These are phyloP conservation scores for Leishmania braziliensis DNA, from an alignment of 208 protist species.

Conservation along the genomic window DNA sequence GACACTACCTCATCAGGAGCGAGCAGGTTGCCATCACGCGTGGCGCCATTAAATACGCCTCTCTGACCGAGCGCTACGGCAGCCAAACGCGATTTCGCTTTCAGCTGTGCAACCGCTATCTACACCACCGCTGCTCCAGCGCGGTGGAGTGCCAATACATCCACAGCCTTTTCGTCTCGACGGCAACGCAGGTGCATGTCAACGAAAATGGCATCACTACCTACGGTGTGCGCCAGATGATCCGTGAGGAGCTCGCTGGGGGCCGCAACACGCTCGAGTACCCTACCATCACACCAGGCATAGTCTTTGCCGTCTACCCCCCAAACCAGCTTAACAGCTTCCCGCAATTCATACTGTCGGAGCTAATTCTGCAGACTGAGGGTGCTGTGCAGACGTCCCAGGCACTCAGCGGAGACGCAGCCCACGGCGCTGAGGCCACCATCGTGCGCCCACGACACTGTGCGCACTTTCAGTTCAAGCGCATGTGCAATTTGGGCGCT, in stretches of 20 bases:
- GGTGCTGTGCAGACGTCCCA: slow-evolving; percentile 42
- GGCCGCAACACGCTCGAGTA: slow-evolving; percentile 60
- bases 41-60: slow-evolving; percentile 60
- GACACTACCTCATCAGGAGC: slow-evolving; percentile 61
- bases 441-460: slow-evolving; percentile 63
- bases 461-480: slow-evolving; percentile 84
- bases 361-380: slow-evolving; percentile 57
- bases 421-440: not conserved
- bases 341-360: slow-evolving; percentile 57
- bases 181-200: slow-evolving; percentile 54
- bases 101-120: slow-evolving; percentile 64
- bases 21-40: slow-evolving; percentile 61
- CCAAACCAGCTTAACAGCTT: slow-evolving; percentile 54
- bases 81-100: slow-evolving; percentile 67
- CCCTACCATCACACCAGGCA: slow-evolving; percentile 43
- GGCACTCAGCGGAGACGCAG: slow-evolving; percentile 8
- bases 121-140: slow-evolving; percentile 41
- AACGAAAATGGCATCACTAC: slow-evolving; percentile 67
- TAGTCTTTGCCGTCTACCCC: slow-evolving; percentile 56
- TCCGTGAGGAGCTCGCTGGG: slow-evolving; percentile 38
- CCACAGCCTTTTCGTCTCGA: slow-evolving; percentile 43
- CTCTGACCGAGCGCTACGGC: slow-evolving; percentile 48
- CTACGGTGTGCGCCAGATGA: slow-evolving; percentile 15
- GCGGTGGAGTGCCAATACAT: slow-evolving; percentile 63
- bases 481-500: slow-evolving; percentile 66